Evolutionary conservation across 2,329 filamentous ascomycete genomes (phyloP).

Genomic region (Colletotrichum musae): DNA sequence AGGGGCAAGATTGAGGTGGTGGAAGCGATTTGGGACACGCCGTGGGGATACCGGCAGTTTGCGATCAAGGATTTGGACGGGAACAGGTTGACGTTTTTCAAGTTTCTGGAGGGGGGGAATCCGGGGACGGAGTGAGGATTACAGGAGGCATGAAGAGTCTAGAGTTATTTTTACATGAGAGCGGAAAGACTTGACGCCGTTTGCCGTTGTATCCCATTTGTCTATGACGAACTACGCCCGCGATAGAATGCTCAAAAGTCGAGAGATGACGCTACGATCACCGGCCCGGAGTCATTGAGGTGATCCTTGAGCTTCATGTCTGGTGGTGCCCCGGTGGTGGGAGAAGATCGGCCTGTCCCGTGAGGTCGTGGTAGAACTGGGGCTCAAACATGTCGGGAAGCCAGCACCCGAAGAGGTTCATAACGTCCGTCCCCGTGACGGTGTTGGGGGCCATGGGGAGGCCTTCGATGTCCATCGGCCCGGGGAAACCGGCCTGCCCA

Average conservation of each 20-base stretch:
- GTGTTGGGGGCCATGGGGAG: slow-evolving; percentile 1
- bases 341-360: neutral
- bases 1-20: neutral
- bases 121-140: slow-evolving; percentile 18
- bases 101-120: slow-evolving; percentile 27
- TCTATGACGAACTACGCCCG: neutral
- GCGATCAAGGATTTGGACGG: slow-evolving; percentile 21
- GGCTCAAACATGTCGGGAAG: slow-evolving; percentile 44
- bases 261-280: no score
- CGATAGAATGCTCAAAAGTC: no score
- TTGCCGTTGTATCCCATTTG: no score
- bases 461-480: slow-evolving; percentile 39
- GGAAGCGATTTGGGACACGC: slow-evolving; percentile 18
- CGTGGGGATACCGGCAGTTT: slow-evolving; percentile 29
- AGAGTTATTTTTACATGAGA: neutral
- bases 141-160: neutral
- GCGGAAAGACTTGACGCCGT: no score
- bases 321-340: neutral
- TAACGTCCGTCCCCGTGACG: slow-evolving; percentile 45
- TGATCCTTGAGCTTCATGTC: neutral
- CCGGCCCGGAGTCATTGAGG: neutral
- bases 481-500: slow-evolving; percentile 5
- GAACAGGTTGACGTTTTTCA: slow-evolving; percentile 28
- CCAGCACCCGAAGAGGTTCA: slow-evolving; percentile 46
- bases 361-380: slow-evolving; percentile 32